phyloP scores from a whole-genome alignment of 2,329 filamentous ascomycete species.

The Biscogniauxia sp. region DNA sequence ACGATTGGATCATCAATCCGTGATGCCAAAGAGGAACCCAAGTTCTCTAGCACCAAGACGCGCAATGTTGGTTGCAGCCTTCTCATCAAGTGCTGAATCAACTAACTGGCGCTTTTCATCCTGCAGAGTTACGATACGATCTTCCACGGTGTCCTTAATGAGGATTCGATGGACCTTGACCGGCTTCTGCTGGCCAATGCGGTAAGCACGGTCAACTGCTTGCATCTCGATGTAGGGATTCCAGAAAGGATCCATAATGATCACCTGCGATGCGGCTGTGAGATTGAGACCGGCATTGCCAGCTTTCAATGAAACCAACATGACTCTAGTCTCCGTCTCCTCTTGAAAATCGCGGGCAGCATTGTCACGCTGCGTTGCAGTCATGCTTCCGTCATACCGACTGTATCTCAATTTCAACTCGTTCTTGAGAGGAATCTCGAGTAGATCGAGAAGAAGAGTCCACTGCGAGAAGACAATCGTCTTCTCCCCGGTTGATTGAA shows the following conservation, averaged over 20 bases:
- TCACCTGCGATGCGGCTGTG: slow-evolving; percentile 77
- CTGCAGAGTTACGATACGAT: slow-evolving; percentile 78
- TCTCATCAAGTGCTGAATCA: slow-evolving; percentile 76
- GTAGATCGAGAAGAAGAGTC: slow-evolving; percentile 72
- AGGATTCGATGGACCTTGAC: slow-evolving; percentile 81
- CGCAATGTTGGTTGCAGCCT: slow-evolving; percentile 62
- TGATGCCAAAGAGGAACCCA: slow-evolving; percentile 65
- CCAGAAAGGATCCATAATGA: slow-evolving; percentile 93
- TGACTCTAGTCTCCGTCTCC: slow-evolving; percentile 58
- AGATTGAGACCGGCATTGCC: slow-evolving; percentile 87
- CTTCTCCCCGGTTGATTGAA: slow-evolving; percentile 60
- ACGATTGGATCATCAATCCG: neutral
- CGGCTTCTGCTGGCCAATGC: slow-evolving; percentile 73
- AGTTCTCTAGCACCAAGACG: slow-evolving; percentile 67
- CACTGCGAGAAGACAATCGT: slow-evolving; percentile 82
- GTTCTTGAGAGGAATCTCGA: slow-evolving; percentile 67
- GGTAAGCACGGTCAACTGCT: slow-evolving; percentile 84
- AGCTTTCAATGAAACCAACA: slow-evolving; percentile 76
- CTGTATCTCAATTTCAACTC: slow-evolving; percentile 53
- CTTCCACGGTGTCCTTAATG: slow-evolving; percentile 77
- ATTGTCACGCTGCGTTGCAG: slow-evolving; percentile 60
- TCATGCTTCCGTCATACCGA: slow-evolving; percentile 78
- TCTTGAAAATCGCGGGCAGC: slow-evolving; percentile 66
- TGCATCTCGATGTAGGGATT: slow-evolving; percentile 93
- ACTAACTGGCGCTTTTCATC: slow-evolving; percentile 76